These are phyloP conservation scores for Beauveria australis DNA, from an alignment of 2,329 filamentous ascomycete species.

Conservation along the genomic window DNA sequence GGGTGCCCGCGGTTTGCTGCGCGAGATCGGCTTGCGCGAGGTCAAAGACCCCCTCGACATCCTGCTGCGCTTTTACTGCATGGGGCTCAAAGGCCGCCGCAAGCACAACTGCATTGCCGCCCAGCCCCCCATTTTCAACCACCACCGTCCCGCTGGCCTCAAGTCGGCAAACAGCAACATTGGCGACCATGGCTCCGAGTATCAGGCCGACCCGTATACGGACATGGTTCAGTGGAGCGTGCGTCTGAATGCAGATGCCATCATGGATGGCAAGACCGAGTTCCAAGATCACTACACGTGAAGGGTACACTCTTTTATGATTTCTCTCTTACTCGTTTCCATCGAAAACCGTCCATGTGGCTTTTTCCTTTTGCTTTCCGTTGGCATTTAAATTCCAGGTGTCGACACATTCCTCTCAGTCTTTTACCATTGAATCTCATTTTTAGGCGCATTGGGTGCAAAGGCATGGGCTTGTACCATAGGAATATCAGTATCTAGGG, in stretches of 20 bases:
- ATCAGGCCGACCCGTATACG: slow-evolving; percentile 16
- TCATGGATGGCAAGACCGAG: slow-evolving; percentile 10
- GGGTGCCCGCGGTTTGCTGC: slow-evolving; percentile 33
- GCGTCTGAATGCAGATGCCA: slow-evolving; percentile 5
- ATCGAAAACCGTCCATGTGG: background rate
- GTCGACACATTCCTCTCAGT: background rate
- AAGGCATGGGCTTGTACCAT: background rate
- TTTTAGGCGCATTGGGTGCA: slow-evolving; percentile 2
- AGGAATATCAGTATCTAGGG: background rate
- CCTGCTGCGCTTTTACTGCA: slow-evolving; percentile 37
- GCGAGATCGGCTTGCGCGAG: slow-evolving; percentile 27
- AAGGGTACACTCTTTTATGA: background rate
- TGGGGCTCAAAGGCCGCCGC: slow-evolving; percentile 24
- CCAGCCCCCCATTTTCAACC: slow-evolving; percentile 35
- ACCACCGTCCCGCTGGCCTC: slow-evolving; percentile 32
- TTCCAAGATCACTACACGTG: background rate
- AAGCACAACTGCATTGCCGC: slow-evolving; percentile 31
- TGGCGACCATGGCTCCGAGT: slow-evolving; percentile 22
- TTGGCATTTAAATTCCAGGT: background rate
- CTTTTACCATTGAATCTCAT: background rate
- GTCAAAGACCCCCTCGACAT: slow-evolving; percentile 34
- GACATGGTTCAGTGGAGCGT: slow-evolving; percentile 14
- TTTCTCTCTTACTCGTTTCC: background rate
- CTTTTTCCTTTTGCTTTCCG: background rate
- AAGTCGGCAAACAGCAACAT: slow-evolving; percentile 28